phyloP scores from a whole-genome alignment of 192 early-diverging fungal genomes.

The Rhizophlyctis rosea region DNA sequence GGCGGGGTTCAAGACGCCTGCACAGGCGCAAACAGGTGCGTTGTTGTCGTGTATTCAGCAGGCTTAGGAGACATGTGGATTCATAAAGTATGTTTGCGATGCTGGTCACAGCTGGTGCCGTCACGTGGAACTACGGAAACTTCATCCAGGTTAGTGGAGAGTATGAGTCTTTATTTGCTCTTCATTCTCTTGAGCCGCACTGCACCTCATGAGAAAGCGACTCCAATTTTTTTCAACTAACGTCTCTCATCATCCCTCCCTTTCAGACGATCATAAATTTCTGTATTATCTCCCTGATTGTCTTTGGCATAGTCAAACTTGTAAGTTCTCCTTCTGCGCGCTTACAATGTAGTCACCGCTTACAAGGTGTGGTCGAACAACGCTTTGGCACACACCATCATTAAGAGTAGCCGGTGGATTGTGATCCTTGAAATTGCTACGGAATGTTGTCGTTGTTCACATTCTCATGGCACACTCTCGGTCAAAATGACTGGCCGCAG shows the following conservation, averaged over 20 bases:
- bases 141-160: conserved; percentile 36
- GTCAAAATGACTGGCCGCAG: too few species aligned
- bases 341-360: too few species aligned
- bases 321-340: background rate
- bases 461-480: too few species aligned
- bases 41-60: background rate
- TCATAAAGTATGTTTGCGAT: background rate
- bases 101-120: conserved; percentile 12
- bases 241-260: background rate
- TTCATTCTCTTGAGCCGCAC: too few species aligned
- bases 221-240: too few species aligned
- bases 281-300: conserved; percentile 46
- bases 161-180: too few species aligned
- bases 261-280: conserved; percentile 60
- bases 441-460: too few species aligned
- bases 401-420: too few species aligned
- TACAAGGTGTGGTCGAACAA: too few species aligned
- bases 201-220: too few species aligned
- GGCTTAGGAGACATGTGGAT: background rate
- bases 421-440: too few species aligned
- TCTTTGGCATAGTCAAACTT: conserved; percentile 50
- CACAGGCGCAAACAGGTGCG: conserved; percentile 6
- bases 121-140: conserved; percentile 44
- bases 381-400: too few species aligned
- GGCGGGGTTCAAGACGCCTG: background rate